These are phyloP conservation scores for Boletales sp. DNA, from an alignment of 768 basidiomycete genomes.

Conservation along the genomic window DNA sequence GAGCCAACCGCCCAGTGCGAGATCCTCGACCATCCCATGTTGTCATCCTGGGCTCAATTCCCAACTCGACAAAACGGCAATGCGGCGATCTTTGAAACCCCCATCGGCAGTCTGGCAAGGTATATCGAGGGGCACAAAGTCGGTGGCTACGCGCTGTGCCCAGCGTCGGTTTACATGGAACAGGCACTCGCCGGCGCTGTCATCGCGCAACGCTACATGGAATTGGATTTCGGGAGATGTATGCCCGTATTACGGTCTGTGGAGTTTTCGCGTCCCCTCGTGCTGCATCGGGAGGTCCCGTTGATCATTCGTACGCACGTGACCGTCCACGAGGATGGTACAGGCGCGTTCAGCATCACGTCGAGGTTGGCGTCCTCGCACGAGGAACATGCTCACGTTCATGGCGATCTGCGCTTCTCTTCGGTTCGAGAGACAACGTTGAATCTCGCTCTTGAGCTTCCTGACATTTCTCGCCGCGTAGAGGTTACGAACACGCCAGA, in stretches of 20 bases:
- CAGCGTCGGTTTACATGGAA: constrained; percentile 64
- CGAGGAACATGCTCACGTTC: constrained; percentile 39
- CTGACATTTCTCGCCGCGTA: constrained; percentile 34
- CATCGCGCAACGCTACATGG: constrained; percentile 33
- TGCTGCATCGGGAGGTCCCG: constrained; percentile 35
- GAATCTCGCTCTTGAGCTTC: constrained; percentile 38
- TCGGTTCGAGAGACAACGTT: constrained; percentile 27
- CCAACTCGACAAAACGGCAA: constrained; percentile 33
- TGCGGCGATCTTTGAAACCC: constrained; percentile 53
- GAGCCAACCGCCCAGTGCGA: constrained; percentile 4
- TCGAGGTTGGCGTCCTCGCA: constrained; percentile 35
- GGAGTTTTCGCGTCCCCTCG: constrained; percentile 53
- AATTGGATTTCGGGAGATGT: constrained; percentile 29
- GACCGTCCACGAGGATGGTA: constrained; percentile 31
- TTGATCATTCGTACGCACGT: constrained; percentile 39
- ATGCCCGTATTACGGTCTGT: constrained; percentile 40
- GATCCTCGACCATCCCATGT: constrained; percentile 32
- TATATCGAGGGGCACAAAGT: constrained; percentile 60
- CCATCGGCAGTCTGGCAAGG: constrained; percentile 39
- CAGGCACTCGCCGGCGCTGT: constrained; percentile 46
- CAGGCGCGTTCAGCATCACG: constrained; percentile 44
- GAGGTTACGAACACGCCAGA: constrained; percentile 32
- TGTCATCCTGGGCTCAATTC: constrained; percentile 40
- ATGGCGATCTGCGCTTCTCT: constrained; percentile 44
- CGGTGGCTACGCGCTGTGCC: constrained; percentile 52